Conservation (phyloP, 202 grass and related monocot species). For the Schoenoplectus tabernaemontani region DNA sequence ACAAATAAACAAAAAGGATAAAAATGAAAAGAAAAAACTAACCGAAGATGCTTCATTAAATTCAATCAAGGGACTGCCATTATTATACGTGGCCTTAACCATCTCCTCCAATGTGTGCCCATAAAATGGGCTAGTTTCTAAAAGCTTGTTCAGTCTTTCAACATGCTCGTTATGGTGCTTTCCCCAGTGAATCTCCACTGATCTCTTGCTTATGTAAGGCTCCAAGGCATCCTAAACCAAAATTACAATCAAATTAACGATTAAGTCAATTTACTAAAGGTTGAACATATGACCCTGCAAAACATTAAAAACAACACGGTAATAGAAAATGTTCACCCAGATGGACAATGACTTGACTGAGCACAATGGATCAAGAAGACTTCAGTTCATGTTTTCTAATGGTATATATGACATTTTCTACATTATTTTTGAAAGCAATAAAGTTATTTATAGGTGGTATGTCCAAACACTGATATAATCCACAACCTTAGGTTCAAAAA, state of each 20-base stretch:
- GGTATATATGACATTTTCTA: background rate
- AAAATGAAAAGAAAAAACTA: background rate
- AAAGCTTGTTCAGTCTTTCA: slow-evolving; percentile 67
- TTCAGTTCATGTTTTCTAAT: background rate
- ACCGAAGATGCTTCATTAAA: slow-evolving; percentile 73
- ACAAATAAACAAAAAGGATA: background rate
- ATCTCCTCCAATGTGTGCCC: slow-evolving; percentile 79
- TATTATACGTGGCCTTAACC: slow-evolving; percentile 90
- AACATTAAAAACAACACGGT: background rate
- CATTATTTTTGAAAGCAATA: background rate
- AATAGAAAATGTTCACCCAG: background rate
- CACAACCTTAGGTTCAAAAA: background rate
- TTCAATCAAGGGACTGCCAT: slow-evolving; percentile 78
- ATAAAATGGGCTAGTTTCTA: slow-evolving; percentile 62
- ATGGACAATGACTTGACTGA: background rate
- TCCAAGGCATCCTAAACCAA: slow-evolving; percentile 68
- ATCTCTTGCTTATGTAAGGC: slow-evolving; percentile 81
- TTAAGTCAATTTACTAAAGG: background rate
- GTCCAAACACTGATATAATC: too few relatives aligned
- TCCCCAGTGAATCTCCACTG: slow-evolving; percentile 83
- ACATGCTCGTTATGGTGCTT: slow-evolving; percentile 65
- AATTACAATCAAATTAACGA: slow-evolving; percentile 1
- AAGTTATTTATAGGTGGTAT: background rate
- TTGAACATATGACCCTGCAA: background rate
- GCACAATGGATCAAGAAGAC: background rate